Base-by-base conservation (phyloP, 164 flowering plant species). In the Vitis rupestris region DNA sequence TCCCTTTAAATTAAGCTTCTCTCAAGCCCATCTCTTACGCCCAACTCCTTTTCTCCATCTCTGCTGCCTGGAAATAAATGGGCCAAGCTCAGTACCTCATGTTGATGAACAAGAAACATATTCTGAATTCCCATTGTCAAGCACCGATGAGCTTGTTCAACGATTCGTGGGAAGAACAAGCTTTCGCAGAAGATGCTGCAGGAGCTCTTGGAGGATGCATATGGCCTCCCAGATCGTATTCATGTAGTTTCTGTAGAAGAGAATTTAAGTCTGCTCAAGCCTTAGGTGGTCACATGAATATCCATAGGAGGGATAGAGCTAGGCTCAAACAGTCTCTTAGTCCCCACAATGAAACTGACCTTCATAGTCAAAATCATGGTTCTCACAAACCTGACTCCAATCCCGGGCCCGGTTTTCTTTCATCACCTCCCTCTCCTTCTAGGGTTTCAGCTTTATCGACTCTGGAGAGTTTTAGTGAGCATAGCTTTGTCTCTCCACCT, bases 181-280 rank as follows among this genome's bases (percentile, higher is more conserved):
- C 82, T 17, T 82, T 83, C 52, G 84, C 80, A 8, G 82, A 78
- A 56, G 85, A 82, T 58, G 74, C 76, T 0, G 66, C 77, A 11
- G 66, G 66, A 14, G 10, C 59, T 8, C 63, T 76, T 37, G 82
- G 82, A 37, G 85, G 81, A 16, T 76, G 78, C 66, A 15, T 82
- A 5, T 85, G 89, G 89, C 89, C 89, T 37, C 89, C 84, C 6
- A 78, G 87, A 50, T 80, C 81, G 16, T 85, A 85, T 57, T 67
- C 81, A 17, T 85, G 89, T 64, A 82, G 75, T 56, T 85, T 83
- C 31, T 85, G 89, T 61, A 65, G 72, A 58, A 83, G 87, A 76
- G 85, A 85, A 55, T 85, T 85, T 68, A 78, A 73, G 80, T 85
- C 89, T 3, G 89, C 89, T 58, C 89, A 85, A 75, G 89, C 89